Conservation (phyloP, 352 stramenopile species). For the Globisporangium parvum region DNA sequence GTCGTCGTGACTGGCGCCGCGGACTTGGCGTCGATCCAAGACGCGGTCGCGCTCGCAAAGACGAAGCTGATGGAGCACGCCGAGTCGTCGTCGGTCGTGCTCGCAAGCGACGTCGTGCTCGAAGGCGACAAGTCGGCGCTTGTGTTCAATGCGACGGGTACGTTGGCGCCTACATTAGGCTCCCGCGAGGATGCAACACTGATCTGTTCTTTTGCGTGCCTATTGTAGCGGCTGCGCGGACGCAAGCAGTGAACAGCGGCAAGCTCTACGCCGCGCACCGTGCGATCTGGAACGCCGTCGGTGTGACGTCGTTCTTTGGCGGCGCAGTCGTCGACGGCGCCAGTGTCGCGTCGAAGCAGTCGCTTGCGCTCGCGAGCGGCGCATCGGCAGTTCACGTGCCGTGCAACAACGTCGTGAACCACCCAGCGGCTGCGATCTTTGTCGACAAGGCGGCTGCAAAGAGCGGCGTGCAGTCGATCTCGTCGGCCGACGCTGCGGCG, state of each 20-base stretch:
- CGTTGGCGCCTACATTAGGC: not conserved
- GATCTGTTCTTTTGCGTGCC: too few relatives aligned
- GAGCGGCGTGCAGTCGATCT: slow-evolving; percentile 57
- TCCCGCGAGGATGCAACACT: too few relatives aligned
- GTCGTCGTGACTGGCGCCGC: slow-evolving; percentile 59
- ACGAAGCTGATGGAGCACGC: slow-evolving; percentile 59
- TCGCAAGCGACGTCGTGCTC: slow-evolving; percentile 48
- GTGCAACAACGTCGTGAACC: slow-evolving; percentile 74
- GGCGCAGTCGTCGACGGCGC: slow-evolving; percentile 51
- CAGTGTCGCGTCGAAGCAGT: slow-evolving; percentile 55
- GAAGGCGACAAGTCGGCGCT: slow-evolving; percentile 62
- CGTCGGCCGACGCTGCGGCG: slow-evolving; percentile 31
- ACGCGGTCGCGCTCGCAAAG: slow-evolving; percentile 58
- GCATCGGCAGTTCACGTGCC: slow-evolving; percentile 51
- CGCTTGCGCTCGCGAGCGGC: slow-evolving; percentile 37
- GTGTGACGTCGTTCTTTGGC: slow-evolving; percentile 67
- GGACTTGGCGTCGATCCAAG: slow-evolving; percentile 43
- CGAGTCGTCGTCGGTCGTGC: slow-evolving; percentile 46
- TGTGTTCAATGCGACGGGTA: slow-evolving; percentile 61
- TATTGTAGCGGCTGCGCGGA: slow-evolving; percentile 31
- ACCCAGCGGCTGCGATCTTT: slow-evolving; percentile 55
- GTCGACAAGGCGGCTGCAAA: slow-evolving; percentile 42
- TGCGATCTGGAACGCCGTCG: slow-evolving; percentile 65
- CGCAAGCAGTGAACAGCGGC: slow-evolving; percentile 54
- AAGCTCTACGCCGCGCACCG: slow-evolving; percentile 61